phyloP scores from a whole-genome alignment of 169 alveolate genomes.

The Toxoplasma gondii region DNA sequence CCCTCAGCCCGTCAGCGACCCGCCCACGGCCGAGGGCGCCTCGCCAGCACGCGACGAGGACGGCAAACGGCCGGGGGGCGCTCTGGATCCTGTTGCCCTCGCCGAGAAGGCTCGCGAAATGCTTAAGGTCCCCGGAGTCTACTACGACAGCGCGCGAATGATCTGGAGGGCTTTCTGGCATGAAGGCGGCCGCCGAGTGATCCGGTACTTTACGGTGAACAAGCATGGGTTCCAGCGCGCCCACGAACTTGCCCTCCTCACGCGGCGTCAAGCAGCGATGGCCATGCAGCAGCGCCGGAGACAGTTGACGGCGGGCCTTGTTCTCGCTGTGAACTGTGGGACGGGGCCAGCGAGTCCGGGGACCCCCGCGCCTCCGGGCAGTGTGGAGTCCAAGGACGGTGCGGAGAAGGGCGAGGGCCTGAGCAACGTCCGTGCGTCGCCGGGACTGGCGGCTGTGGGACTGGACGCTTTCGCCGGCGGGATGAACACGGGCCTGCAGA shows the following conservation, averaged over 20 bases:
- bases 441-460: too few species aligned
- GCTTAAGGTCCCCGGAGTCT: conserved; percentile 54
- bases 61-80: neutral
- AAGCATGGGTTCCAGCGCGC: conserved; percentile 56
- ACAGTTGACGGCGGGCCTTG: neutral
- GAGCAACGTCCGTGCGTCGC: too few species aligned
- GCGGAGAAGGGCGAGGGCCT: neutral
- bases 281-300: conserved; percentile 40
- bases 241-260: conserved; percentile 47
- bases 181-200: conserved; percentile 56
- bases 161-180: conserved; percentile 66
- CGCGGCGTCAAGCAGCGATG: conserved; percentile 44
- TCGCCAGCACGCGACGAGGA: neutral
- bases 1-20: neutral
- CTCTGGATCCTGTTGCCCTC: conserved; percentile 6
- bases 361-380: neutral
- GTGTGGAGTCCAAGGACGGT: neutral
- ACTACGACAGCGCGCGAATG: conserved; percentile 51
- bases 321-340: conserved; percentile 24
- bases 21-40: neutral
- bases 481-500: too few species aligned
- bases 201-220: conserved; percentile 56
- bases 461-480: too few species aligned
- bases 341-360: neutral
- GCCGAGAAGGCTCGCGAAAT: conserved; percentile 1